Evolutionary conservation across 208 protist species (phyloP).

Genomic region (Trypanosoma mega): DNA sequence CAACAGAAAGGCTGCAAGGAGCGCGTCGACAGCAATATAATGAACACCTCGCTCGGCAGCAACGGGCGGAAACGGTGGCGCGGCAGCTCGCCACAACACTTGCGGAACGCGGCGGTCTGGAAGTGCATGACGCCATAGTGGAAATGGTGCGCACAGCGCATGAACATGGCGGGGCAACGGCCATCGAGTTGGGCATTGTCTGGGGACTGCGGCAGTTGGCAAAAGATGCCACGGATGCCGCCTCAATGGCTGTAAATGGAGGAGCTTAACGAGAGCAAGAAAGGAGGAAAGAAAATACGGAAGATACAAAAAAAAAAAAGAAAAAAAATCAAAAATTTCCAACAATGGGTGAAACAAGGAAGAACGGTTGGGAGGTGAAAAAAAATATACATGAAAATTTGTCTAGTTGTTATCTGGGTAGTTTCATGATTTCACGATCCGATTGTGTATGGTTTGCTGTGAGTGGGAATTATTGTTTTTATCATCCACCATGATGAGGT

Average conservation of each 20-base stretch:
- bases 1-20: constrained; percentile 64
- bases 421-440: too few species aligned
- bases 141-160: constrained; percentile 28
- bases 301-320: constrained; percentile 17
- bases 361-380: too few species aligned
- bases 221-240: background rate
- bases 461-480: too few species aligned
- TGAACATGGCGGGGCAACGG: constrained; percentile 1
- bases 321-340: background rate
- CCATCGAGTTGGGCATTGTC: constrained; percentile 22
- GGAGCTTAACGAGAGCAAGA: constrained; percentile 1
- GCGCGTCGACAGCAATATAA: constrained; percentile 65
- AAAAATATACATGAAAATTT: too few species aligned
- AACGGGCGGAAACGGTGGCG: constrained; percentile 41
- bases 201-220: constrained; percentile 19
- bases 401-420: too few species aligned
- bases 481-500: too few species aligned
- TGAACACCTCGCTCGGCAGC: constrained; percentile 57
- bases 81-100: constrained; percentile 32
- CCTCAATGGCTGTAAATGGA: background rate
- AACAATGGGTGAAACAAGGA: background rate
- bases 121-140: constrained; percentile 34
- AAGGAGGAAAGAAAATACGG: background rate
- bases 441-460: too few species aligned
- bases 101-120: constrained; percentile 26